Percentiles rank a stretch among this genome's conserved stretches.
These are phyloP conservation scores for Amanita pseudoporphyria DNA, from an alignment of 768 basidiomycete genomes.

Conservation along the genomic window DNA sequence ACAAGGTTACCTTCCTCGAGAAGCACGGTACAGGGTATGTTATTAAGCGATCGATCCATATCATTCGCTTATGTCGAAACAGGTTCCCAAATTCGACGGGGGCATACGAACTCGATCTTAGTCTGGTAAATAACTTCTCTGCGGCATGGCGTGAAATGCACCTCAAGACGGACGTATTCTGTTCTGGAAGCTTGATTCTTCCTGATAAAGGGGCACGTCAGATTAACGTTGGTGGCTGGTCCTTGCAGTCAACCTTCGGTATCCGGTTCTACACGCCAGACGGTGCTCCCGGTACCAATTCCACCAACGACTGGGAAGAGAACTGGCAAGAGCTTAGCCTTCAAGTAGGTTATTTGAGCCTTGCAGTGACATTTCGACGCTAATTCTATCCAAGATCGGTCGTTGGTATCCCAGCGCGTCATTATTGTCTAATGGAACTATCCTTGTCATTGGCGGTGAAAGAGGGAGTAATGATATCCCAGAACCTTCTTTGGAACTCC, in stretches of 20 bases:
- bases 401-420: conserved; percentile 70
- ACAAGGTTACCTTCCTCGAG: conserved; percentile 75
- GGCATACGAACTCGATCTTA: conserved; percentile 69
- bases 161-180: conserved; percentile 71
- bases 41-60: background rate
- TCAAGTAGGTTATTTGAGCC: conserved; percentile 39
- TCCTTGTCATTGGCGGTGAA: conserved; percentile 71
- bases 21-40: conserved; percentile 55
- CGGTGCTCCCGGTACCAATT: conserved; percentile 57
- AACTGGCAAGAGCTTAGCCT: conserved; percentile 44
- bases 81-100: conserved; percentile 60
- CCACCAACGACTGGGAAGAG: conserved; percentile 77
- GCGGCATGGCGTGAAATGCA: conserved; percentile 73
- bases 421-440: conserved; percentile 62
- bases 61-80: background rate
- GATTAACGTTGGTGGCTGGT: conserved; percentile 65
- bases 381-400: conserved; percentile 29
- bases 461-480: conserved; percentile 59
- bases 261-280: conserved; percentile 66
- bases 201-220: conserved; percentile 65
- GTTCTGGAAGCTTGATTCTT: conserved; percentile 61
- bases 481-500: conserved; percentile 60
- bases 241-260: conserved; percentile 60
- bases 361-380: background rate
- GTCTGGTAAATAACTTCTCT: conserved; percentile 35